Base-by-base conservation (phyloP, 2,329 filamentous ascomycete genomes). In the Paramyrothecium sp. region DNA sequence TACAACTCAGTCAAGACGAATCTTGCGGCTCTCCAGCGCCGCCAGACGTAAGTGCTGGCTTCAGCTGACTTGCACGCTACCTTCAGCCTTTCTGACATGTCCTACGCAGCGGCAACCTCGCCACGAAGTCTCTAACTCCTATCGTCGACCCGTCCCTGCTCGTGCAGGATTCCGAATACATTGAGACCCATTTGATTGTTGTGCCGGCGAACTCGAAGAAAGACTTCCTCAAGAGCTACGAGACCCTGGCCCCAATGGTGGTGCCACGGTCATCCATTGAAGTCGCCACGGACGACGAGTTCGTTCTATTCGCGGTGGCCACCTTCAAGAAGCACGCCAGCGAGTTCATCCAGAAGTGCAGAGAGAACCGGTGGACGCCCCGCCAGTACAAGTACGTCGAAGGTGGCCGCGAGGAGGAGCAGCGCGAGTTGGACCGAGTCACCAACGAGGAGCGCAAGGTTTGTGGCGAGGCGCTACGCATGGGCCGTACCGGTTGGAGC, bases 311-410 rank as follows among this genome's bases (percentile, higher is more conserved):
- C 69, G 89, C 90, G 3, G 93, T 96, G 53, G 95, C 92, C 3
- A 90, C 90, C 0, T 99, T 99, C 78, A 97, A 96, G 80, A 98
- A 97, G 77, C 83, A 92, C 71, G 87, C 88, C 61, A 75, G 82
- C 61, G 95, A 98, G 67, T 98, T 99, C 68, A 79, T 96, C 58
- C 90, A 95, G 73, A 97, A 97, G 77, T 92, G 89, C 69, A 85
- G 95, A 63, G 95, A 98, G 73, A 88, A 91, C 68, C 92, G 95
- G 71, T 99, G 94, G 92, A 94, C 91, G 46, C 95, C 95, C 2
- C 86, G 95, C 59, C 94, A 97, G 68, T 97, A 93, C 80, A 95
- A 93, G 75, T 91, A 96, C 72, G 89, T 92, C 56, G 90, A 96
- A 71, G 94, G 93, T 22, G 92, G 92, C 13, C 89, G 86, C 68